Percentiles rank a stretch among this genome's conserved stretches.
Conservation (phyloP, 768 basidiomycete species). For the Suillus subalutaceus region DNA sequence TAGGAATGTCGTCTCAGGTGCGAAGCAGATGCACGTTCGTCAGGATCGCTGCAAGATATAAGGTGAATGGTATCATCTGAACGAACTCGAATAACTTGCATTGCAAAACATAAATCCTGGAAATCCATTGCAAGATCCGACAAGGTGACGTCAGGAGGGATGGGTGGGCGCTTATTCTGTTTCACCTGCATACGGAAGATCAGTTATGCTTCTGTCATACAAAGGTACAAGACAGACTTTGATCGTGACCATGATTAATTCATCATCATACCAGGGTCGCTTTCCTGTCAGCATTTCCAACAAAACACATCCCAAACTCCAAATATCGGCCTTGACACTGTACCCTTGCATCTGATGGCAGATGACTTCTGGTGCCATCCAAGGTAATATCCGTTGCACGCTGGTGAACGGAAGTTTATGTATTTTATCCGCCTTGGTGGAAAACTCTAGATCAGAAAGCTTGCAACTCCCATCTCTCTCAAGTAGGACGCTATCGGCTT, state of each 20-base stretch:
- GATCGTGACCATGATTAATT: slow-evolving; percentile 90
- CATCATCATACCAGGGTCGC: slow-evolving; percentile 91
- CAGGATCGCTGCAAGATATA: slow-evolving; percentile 63
- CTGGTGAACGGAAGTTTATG: slow-evolving; percentile 82
- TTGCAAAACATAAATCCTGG: slow-evolving; percentile 84
- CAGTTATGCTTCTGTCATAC: slow-evolving; percentile 2
- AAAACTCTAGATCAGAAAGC: slow-evolving; percentile 98
- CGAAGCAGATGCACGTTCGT: slow-evolving; percentile 77
- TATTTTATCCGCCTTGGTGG: slow-evolving; percentile 88
- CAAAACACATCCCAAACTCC: slow-evolving; percentile 98
- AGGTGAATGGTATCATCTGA: slow-evolving; percentile 10
- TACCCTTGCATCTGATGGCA: slow-evolving; percentile 89
- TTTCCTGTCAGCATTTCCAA: slow-evolving; percentile 99
- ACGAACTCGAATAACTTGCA: slow-evolving; percentile 51
- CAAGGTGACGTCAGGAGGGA: slow-evolving; percentile 83
- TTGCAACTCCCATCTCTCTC: slow-evolving; percentile 92
- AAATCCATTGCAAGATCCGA: slow-evolving; percentile 85
- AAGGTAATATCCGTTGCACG: slow-evolving; percentile 98
- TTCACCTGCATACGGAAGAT: slow-evolving; percentile 61
- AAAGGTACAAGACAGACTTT: slow-evolving; percentile 56
- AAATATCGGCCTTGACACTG: slow-evolving; percentile 97
- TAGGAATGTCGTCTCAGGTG: slow-evolving; percentile 83
- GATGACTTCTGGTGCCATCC: slow-evolving; percentile 98
- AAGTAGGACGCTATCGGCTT: slow-evolving; percentile 98
- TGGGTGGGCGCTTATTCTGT: slow-evolving; percentile 82